Base-by-base conservation (phyloP, 306 rosid genomes). In the Dalbergia cochinchinensis region DNA sequence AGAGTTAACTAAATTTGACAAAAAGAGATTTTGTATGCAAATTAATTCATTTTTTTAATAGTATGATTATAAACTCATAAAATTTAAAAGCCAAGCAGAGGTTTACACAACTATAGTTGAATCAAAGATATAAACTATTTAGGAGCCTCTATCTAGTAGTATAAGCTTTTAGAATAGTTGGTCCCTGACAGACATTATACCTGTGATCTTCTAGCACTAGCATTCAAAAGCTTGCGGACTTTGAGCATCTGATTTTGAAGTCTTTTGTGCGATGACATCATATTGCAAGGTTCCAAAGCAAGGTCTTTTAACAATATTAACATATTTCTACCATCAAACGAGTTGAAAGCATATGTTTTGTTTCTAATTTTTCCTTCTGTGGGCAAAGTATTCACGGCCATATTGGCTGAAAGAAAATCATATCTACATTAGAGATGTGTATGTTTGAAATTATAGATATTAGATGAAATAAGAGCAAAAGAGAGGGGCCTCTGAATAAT, bases 261-360 rank as follows among this genome's bases (percentile, higher is more conserved):
- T 63, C 34, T 67, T 57, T 33, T 20, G 8, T 15, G 60, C 6
- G 83, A 60, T 54, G 70, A 31, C 19, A 76, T 42, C 54, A 6
- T 4, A 7, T 77, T 37, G 33, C 62, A 48, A 80, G 71, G 57
- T 20, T 72, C 19, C 60, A 83, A 44, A 8, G 84, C 70, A 63
- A 72, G 77, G 48, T 64, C 75, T 61, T 77, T 73, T 13, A 62
- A 62, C 76, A 74, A 31, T 48, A 68, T 22, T 61, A 84, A 68
- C 73, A 44, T 69, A 9, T 65, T 84, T 70, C 42, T 22, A 10
- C 34, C 54, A 33, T 31, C 41, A 51, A 34, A 59, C 0, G 34
- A 34, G n/a, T 44, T 44, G 45, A 48, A 69, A 48, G 19, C 26
- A 15, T 13, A 6, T 8, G 55, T 34, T 60, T 14, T 22, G 69